Evolutionary conservation across 139 green algal genomes (phyloP), one percentile per base, ranked within the genome.

Genomic region (Coccomyxa sp.): DNA sequence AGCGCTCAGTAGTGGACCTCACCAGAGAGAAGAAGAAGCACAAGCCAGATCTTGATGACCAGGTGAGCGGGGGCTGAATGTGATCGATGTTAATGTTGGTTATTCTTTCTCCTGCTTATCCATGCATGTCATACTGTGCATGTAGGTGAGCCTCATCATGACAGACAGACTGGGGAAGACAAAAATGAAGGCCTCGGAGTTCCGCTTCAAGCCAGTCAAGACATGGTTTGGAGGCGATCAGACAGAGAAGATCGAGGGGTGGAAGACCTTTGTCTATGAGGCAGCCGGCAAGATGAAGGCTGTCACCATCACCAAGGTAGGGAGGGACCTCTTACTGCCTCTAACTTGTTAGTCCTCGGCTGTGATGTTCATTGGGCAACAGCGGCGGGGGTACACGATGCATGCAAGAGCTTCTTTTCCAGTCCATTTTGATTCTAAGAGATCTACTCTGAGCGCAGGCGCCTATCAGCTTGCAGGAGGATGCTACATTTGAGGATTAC

Each of bases 401-500:
- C 38, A 51, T 51, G 38, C 38, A 51, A 51, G 38, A 51, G 38
- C 38, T 51, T 51, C 38, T 51, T 9, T 71, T 71, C 4, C 9
- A 71, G 63, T 25, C 21, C 63, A 71, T 71, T 28, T 71, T 21
- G 63, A 51, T 7, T 51, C 38, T 51, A 51, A 51, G 7, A 7
- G 38, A 51, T 3, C 38, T 51, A 51, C 63, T 71, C 4, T 28
- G 7, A 25, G 63, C 59, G 83, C 79, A 86, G 83, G 79, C 68
- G 10, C 63, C 83, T 11, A 67, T 86, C 3, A 60, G 81, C 18
- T 67, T 95, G 13, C 83, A 89, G 4, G 18, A 66, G 0, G 67
- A 28, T 67, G 78, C 80, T 57, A 90, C 83, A 13, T 96, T 91
- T 83, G 87, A 95, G 68, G 86, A 90, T n/a, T 95, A 95, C 85